phyloP scores from a whole-genome alignment of 2,329 filamentous ascomycete species.

The Colletotrichum cereale region DNA sequence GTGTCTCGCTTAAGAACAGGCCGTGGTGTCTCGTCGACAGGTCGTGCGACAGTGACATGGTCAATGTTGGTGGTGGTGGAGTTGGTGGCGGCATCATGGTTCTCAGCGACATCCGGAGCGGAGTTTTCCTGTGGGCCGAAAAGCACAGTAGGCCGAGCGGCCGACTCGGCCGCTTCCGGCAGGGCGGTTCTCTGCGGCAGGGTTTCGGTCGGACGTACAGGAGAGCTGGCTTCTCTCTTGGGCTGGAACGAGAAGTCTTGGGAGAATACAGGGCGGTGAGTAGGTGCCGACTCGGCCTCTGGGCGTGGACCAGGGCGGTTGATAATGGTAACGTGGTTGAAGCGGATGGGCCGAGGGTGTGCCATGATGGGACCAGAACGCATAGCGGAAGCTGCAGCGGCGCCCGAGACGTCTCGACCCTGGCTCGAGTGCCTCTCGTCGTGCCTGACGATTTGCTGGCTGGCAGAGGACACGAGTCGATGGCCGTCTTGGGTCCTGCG shows the following conservation, averaged over 20 bases:
- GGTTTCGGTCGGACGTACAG: slow-evolving; percentile 25
- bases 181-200: slow-evolving; percentile 22
- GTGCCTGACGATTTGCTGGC: slow-evolving; percentile 18
- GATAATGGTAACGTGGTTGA: slow-evolving; percentile 39
- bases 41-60: slow-evolving; percentile 2
- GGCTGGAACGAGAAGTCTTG: slow-evolving; percentile 31
- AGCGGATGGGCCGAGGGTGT: slow-evolving; percentile 39
- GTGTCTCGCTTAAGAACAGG: not conserved
- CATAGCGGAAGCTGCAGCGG: slow-evolving; percentile 2
- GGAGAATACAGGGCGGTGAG: not conserved
- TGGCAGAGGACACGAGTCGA: not conserved
- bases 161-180: slow-evolving; percentile 35
- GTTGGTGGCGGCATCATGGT: not conserved
- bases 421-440: slow-evolving; percentile 7
- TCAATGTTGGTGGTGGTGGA: not conserved
- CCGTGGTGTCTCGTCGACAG: not conserved
- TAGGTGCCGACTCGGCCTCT: slow-evolving; percentile 1
- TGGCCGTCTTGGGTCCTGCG: slow-evolving; percentile 17
- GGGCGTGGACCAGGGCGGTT: slow-evolving; percentile 10
- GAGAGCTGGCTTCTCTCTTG: slow-evolving; percentile 35
- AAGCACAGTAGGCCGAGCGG: slow-evolving; percentile 13
- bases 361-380: slow-evolving; percentile 32
- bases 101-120: slow-evolving; percentile 22
- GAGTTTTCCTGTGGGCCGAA: slow-evolving; percentile 27
- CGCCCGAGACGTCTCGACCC: slow-evolving; percentile 1